Evolutionary conservation across 176 grass and related monocot genomes (phyloP), one percentile per base, ranked within the genome.

Genomic region (Ensete ventricosum): DNA sequence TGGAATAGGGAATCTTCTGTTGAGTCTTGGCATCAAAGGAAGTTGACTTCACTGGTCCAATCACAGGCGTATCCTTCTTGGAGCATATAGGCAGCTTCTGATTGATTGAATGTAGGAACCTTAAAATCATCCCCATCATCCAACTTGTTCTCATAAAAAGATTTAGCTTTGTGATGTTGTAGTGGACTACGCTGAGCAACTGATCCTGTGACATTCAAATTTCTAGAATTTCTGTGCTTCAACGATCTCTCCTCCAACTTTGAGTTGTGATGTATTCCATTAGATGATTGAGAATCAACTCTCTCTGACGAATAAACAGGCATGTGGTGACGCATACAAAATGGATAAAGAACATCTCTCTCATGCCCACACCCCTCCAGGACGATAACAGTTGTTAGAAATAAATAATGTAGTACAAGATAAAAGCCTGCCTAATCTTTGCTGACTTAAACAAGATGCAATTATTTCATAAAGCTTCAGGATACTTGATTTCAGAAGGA

Each of bases 81-180:
- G 57, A 62, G 11, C 0, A 26, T 65, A 34, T 13, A 77, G 27
- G 27, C 14, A 53, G 2, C 16, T 85, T 73, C 76, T 67, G 69
- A 58, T 50, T 58, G 69, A 74, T 54, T 43, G 4, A 43, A 43
- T 43, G 34, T 43, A 43, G 34, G 34, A 34, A 43, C 55, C 81
- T 76, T 84, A 67, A 87, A 89, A 77, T 90, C 92, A 9, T 9
- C 84, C 77, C 86, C 90, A 86, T 96, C 89, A 76, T 96, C 89
- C 43, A 83, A 81, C 2, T 91, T 84, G 12, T 50, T 59, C 69
- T 84, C 62, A 52, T 43, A 0, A 43, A 43, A 43, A 43, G 34
- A 43, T 43, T 43, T 43, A 43, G 4, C 4, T 6, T 43, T 43
- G 34, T 6, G 5, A 43, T 43, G 34, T 43, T 43, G 34, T 43